phyloP scores from a whole-genome alignment of 2,329 filamentous ascomycete species.

The Cercospora sesami region DNA sequence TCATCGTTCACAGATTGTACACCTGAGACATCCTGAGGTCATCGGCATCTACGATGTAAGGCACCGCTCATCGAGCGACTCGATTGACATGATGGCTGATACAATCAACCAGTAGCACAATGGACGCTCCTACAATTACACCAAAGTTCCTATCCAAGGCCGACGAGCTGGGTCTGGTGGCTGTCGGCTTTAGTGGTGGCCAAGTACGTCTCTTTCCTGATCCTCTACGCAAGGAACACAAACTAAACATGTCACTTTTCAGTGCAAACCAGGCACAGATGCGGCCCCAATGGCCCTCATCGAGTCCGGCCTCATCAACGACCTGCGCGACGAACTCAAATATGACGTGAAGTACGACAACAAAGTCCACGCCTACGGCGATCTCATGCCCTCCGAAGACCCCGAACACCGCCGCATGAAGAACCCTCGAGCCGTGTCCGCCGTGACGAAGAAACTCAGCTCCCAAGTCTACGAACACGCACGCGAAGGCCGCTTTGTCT shows the following conservation, averaged over 20 bases:
- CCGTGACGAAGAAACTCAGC: conserved; percentile 77
- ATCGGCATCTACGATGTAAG: conserved; percentile 1
- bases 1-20: not conserved
- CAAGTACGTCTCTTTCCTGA: conserved; percentile 61
- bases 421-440: conserved; percentile 81
- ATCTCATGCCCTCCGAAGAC: conserved; percentile 70
- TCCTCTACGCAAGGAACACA: not conserved
- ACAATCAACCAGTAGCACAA: not conserved
- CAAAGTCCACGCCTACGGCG: conserved; percentile 76
- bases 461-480: conserved; percentile 87
- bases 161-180: conserved; percentile 83
- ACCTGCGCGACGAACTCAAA: conserved; percentile 80
- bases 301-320: conserved; percentile 78
- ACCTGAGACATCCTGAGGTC: conserved; percentile 3
- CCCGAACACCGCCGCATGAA: conserved; percentile 90
- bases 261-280: conserved; percentile 91
- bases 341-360: conserved; percentile 86
- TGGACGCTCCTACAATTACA: conserved; percentile 57
- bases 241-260: conserved; percentile 18
- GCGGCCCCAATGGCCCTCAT: conserved; percentile 87
- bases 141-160: conserved; percentile 77
- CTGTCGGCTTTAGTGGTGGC: conserved; percentile 93
- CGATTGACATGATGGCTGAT: not conserved
- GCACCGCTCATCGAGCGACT: not conserved
- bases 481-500: conserved; percentile 75